Conservation (phyloP, 2,329 filamentous ascomycete genomes). For the Fusarium continuum region DNA sequence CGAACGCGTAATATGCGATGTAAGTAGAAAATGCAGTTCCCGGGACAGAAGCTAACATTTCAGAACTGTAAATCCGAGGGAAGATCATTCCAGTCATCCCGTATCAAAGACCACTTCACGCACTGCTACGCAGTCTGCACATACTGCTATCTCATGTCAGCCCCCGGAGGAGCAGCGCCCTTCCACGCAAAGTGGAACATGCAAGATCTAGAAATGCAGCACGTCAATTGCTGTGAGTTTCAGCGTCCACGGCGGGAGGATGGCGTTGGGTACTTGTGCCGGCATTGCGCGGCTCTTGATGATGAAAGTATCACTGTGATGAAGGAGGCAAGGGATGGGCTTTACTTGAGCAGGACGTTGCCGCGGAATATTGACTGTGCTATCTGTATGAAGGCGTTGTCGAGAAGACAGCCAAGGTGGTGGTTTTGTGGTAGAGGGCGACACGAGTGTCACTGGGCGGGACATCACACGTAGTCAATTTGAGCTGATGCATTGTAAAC, state of each 20-base stretch:
- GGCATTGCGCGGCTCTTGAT: background rate
- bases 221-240: background rate
- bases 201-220: slow-evolving; percentile 20
- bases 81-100: background rate
- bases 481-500: background rate
- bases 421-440: slow-evolving; percentile 19
- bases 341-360: background rate
- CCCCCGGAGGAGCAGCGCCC: background rate
- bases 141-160: background rate
- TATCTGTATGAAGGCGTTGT: background rate
- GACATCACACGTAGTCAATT: slow-evolving; percentile 1
- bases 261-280: background rate
- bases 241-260: background rate
- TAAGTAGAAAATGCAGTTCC: background rate
- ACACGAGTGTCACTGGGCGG: slow-evolving; percentile 26
- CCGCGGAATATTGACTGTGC: slow-evolving; percentile 13
- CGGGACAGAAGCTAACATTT: background rate
- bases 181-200: slow-evolving; percentile 22
- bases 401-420: background rate
- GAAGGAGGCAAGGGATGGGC: slow-evolving; percentile 9
- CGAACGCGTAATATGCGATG: slow-evolving; percentile 18
- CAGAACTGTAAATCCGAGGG: background rate
- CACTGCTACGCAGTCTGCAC: slow-evolving; percentile 24
- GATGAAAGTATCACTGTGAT: background rate
- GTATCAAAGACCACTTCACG: slow-evolving; percentile 2